Base-by-base conservation (phyloP, 768 basidiomycete species). In the Hydnum rufescens region DNA sequence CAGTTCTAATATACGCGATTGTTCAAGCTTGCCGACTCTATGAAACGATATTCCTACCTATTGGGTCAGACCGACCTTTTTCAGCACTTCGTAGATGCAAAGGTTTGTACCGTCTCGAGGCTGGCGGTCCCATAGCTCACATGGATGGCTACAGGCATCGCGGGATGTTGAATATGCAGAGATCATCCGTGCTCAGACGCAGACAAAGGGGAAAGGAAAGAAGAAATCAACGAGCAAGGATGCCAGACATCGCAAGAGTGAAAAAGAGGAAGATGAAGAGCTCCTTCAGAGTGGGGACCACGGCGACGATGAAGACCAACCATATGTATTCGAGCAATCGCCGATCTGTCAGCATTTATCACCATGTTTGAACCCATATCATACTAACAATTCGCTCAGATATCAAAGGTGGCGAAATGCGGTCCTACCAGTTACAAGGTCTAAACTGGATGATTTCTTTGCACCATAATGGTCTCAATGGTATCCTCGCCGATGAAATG, bases 191-290 rank as follows among this genome's bases (percentile, higher is more conserved):
- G 75, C 82, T 2, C 85, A 97, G 62, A 80, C 64, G 52, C 64
- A 59, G 2, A 57, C 78, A 3, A 86, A 85, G 60, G 78, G 77
- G 2, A 88, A 84, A 64, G 85, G 84, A 0, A 74, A 82, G 54
- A 90, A 88, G 69, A 90, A 87, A 62, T 76, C 77, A 4, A 64
- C 67, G 81, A 82, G 67, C 36, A 75, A 78, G 48, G 78, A 64
- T 48, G 74, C 81, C 26, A 81, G 92, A 5, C 88, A 90, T 61
- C 77, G 93, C 51, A 95, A 90, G 64, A 90, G 87, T 0, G 95
- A 99, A 65, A 95, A 95, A 66, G 95, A 99, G 61, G 95, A 97
- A 64, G 95, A 97, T 52, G 90, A 93, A 57, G 93, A 99, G 66
- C 60, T 99, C 60, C 65, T 97, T 39, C 85, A 89, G 61, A 86